A percentile compares a stretch with the other conserved stretches of the same genome.
Evolutionary conservation across 176 grass and related monocot genomes (phyloP).

Genomic region (Cenchrus fungigraminus): DNA sequence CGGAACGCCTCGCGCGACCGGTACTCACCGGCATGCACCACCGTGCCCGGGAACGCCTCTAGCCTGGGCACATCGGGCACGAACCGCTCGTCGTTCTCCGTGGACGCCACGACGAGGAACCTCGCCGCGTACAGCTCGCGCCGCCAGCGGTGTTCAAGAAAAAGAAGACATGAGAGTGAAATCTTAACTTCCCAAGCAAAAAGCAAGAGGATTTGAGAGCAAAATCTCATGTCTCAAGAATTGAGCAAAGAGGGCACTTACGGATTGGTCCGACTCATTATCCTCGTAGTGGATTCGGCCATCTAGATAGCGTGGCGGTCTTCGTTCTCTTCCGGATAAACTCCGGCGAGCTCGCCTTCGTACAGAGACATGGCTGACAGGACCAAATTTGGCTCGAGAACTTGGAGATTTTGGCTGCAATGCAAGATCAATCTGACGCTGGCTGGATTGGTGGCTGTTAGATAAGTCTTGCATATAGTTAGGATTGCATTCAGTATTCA

Average conservation of each 20-base stretch:
- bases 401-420: too few relatives aligned
- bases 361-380: too few relatives aligned
- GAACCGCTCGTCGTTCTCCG: slow-evolving; percentile 69
- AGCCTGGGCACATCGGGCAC: slow-evolving; percentile 73
- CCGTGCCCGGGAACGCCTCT: slow-evolving; percentile 50
- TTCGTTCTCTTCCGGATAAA: slow-evolving; percentile 55
- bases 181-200: too few relatives aligned
- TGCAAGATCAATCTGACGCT: too few relatives aligned
- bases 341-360: slow-evolving; percentile 49
- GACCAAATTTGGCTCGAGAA: too few relatives aligned
- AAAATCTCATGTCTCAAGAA: neutral
- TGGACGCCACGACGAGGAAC: slow-evolving; percentile 68
- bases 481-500: too few relatives aligned
- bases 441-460: too few relatives aligned
- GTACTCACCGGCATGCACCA: slow-evolving; percentile 67
- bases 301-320: slow-evolving; percentile 24
- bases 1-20: slow-evolving; percentile 29
- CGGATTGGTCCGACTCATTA: slow-evolving; percentile 58
- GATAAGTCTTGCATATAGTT: too few relatives aligned
- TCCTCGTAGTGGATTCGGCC: slow-evolving; percentile 67
- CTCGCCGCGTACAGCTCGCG: slow-evolving; percentile 44
- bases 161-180: too few relatives aligned
- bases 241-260: slow-evolving; percentile 27
- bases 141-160: neutral
- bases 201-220: neutral